Percentiles rank a stretch among this genome's conserved stretches.
These are phyloP conservation scores for Skeletonema tropicum DNA, from an alignment of 108 stramenopile genomes.

Conservation along the genomic window DNA sequence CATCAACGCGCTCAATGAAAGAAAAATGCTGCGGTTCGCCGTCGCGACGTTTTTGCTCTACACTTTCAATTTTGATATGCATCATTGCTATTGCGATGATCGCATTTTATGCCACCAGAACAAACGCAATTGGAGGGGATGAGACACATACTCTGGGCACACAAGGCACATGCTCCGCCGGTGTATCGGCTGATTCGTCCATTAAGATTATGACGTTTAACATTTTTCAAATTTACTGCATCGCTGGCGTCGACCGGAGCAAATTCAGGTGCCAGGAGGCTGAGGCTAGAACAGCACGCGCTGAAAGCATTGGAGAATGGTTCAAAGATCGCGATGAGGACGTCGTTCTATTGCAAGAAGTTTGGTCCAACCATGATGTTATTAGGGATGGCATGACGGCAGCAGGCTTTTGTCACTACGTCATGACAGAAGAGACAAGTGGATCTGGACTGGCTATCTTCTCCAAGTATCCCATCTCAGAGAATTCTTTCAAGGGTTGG, in stretches of 20 bases:
- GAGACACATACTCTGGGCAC: slow-evolving; percentile 12
- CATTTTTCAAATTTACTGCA: neutral
- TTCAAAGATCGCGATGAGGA: slow-evolving; percentile 13
- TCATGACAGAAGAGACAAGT: neutral
- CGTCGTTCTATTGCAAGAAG: slow-evolving; percentile 16
- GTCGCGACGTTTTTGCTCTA: neutral
- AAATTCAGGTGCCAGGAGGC: neutral
- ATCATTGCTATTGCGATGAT: neutral
- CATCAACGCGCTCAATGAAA: neutral
- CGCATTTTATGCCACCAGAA: neutral
- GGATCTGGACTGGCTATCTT: slow-evolving; percentile 4
- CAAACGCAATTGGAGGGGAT: neutral
- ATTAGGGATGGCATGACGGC: slow-evolving; percentile 14
- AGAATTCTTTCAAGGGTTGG: neutral
- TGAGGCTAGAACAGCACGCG: slow-evolving; percentile 5
- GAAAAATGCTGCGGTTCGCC: neutral
- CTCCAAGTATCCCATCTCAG: neutral
- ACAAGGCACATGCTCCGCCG: slow-evolving; percentile 8
- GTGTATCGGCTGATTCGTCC: neutral
- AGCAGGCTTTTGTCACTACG: slow-evolving; percentile 23
- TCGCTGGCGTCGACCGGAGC: neutral
- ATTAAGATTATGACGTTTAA: neutral
- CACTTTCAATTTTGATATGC: neutral
- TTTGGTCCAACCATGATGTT: slow-evolving; percentile 17
- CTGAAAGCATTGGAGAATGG: neutral